Percentiles rank a stretch among this genome's conserved stretches.
These are phyloP conservation scores for Aureobasidium sp. DNA, from an alignment of 2,329 filamentous ascomycete genomes.

Conservation along the genomic window DNA sequence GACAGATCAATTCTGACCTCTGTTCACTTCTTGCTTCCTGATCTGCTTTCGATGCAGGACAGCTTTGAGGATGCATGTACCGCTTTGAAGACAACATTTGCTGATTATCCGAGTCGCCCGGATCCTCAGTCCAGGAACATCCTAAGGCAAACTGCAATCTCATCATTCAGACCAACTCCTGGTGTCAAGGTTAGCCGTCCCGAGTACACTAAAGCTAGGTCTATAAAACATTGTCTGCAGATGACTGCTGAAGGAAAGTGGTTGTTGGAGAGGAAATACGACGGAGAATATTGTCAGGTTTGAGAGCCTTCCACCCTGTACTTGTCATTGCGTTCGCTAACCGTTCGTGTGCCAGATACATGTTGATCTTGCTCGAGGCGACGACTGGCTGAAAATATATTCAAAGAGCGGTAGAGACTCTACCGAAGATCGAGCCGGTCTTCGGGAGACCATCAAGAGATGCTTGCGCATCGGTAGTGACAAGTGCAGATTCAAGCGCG, in stretches of 20 bases:
- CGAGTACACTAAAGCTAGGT: slow-evolving; percentile 36
- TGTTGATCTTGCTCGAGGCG: slow-evolving; percentile 53
- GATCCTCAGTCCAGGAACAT: slow-evolving; percentile 24
- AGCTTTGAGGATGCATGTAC: slow-evolving; percentile 53
- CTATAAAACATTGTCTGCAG: slow-evolving; percentile 63
- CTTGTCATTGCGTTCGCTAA: neutral
- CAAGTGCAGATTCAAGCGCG: slow-evolving; percentile 50
- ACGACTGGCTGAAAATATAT: slow-evolving; percentile 64
- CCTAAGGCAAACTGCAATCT: slow-evolving; percentile 31
- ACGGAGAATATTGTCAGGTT: slow-evolving; percentile 73
- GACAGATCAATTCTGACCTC: slow-evolving; percentile 45
- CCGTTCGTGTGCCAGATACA: slow-evolving; percentile 45
- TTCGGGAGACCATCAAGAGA: slow-evolving; percentile 56
- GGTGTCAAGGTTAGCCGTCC: slow-evolving; percentile 40
- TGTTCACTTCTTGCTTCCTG: slow-evolving; percentile 62
- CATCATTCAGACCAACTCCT: slow-evolving; percentile 29
- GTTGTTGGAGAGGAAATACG: slow-evolving; percentile 73
- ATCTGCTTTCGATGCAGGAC: slow-evolving; percentile 60
- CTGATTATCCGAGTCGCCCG: slow-evolving; percentile 30
- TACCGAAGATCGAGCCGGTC: slow-evolving; percentile 55
- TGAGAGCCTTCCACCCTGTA: no score
- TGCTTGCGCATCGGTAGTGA: slow-evolving; percentile 54
- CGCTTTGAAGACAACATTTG: slow-evolving; percentile 41
- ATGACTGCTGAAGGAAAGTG: slow-evolving; percentile 53
- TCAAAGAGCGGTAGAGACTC: slow-evolving; percentile 91